A percentile compares a stretch with the other conserved stretches of the same genome.
Conservation (phyloP, 202 grass and related monocot species). For the Zoysia matrella region DNA sequence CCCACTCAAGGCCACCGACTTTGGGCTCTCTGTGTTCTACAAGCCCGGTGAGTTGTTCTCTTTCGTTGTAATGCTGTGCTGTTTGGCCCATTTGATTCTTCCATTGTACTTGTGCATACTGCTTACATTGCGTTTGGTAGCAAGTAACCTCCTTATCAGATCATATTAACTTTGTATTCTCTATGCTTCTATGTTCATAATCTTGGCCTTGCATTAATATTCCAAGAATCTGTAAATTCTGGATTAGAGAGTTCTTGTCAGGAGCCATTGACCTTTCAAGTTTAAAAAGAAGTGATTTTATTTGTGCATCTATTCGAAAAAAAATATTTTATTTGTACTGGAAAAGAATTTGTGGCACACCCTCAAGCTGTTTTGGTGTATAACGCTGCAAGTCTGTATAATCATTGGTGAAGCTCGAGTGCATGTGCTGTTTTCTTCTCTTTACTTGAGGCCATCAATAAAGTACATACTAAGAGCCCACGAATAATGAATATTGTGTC, state of each 20-base stretch:
- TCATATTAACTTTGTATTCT: no score
- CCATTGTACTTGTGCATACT: no score
- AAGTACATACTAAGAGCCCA: constrained; percentile 51
- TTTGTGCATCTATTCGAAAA: no score
- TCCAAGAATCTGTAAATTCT: not conserved
- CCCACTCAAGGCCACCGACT: no score
- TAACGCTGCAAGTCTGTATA: not conserved
- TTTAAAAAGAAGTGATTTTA: not conserved
- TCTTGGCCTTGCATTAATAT: not conserved
- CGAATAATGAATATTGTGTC: constrained; percentile 14
- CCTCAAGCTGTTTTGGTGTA: not conserved
- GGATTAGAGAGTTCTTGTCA: not conserved
- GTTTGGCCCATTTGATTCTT: no score
- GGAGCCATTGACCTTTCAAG: not conserved
- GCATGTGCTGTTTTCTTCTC: constrained; percentile 10
- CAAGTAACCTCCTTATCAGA: no score
- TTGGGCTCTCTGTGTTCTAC: no score
- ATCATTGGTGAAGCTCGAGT: constrained; percentile 38
- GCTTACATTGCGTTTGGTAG: no score
- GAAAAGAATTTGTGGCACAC: constrained; percentile 18
- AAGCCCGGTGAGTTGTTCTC: no score
- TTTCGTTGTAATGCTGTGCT: no score
- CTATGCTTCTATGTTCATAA: not conserved
- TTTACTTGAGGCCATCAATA: constrained; percentile 15
- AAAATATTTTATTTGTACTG: not conserved